These are phyloP conservation scores for Orychophragmus violaceus DNA, from an alignment of 345 rosid genomes.

Conservation along the genomic window DNA sequence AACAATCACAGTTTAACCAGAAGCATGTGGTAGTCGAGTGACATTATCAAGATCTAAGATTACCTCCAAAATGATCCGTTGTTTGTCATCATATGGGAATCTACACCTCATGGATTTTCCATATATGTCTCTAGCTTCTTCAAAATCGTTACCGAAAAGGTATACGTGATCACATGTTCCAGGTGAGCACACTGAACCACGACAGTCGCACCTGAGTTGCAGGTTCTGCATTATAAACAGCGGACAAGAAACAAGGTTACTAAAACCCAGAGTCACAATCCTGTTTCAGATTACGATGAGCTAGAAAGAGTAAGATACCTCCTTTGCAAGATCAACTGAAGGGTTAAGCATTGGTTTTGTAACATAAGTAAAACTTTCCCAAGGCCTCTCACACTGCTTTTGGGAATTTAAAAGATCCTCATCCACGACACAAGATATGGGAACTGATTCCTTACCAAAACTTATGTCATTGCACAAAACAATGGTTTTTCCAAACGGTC, in stretches of 20 bases:
- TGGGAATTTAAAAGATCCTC: conserved; percentile 43
- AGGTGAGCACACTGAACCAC: conserved; percentile 53
- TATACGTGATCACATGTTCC: conserved; percentile 86
- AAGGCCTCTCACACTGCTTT: conserved; percentile 42
- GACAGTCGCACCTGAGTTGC: conserved; percentile 72
- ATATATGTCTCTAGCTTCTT: conserved; percentile 79
- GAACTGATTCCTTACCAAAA: conserved; percentile 73
- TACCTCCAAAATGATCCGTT: conserved; percentile 86
- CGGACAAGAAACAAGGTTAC: neutral
- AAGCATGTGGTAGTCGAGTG: neutral
- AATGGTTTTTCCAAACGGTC: conserved; percentile 37
- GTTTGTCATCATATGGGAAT: conserved; percentile 78
- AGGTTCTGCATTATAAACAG: conserved; percentile 41
- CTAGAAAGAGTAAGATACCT: conserved; percentile 43
- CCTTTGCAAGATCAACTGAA: conserved; percentile 38
- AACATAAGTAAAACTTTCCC: conserved; percentile 74
- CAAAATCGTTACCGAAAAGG: conserved; percentile 85
- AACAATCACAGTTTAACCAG: neutral
- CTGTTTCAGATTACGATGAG: neutral
- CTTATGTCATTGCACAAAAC: conserved; percentile 78
- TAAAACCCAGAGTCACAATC: neutral
- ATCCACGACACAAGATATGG: conserved; percentile 68
- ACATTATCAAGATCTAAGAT: neutral
- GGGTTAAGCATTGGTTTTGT: conserved; percentile 54
- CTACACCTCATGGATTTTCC: conserved; percentile 72